Evolutionary conservation across 768 basidiomycete species (phyloP).

Genomic region (Psilocybe cubensis): DNA sequence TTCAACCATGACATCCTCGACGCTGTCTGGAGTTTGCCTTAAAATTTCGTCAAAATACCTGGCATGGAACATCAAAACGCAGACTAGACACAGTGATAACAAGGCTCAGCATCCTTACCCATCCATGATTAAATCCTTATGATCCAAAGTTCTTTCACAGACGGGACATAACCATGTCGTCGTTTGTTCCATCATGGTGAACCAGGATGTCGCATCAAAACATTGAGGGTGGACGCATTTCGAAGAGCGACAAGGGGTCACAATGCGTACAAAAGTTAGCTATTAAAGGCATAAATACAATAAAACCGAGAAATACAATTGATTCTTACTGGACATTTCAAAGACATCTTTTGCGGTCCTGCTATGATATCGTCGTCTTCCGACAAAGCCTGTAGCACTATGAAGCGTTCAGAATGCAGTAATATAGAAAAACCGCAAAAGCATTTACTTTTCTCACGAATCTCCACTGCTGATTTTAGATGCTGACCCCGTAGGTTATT

Average conservation of each 20-base stretch:
- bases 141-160: conserved; percentile 79
- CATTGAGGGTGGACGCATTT: conserved; percentile 91
- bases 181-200: conserved; percentile 93
- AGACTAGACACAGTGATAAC: not conserved
- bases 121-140: conserved; percentile 88
- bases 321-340: conserved; percentile 88
- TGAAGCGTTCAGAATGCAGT: conserved; percentile 2
- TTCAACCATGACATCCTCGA: conserved; percentile 94
- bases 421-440: not conserved
- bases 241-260: conserved; percentile 83
- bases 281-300: conserved; percentile 26
- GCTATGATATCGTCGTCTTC: conserved; percentile 94
- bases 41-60: conserved; percentile 92
- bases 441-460: conserved; percentile 68
- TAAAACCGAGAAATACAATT: not conserved
- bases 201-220: conserved; percentile 95
- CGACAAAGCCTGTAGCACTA: conserved; percentile 60
- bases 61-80: not conserved
- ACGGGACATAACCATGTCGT: conserved; percentile 96
- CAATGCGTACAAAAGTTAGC: conserved; percentile 89
- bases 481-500: conserved; percentile 70
- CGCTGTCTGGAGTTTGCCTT: conserved; percentile 70
- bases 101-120: conserved; percentile 59
- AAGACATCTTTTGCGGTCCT: conserved; percentile 85
- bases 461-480: conserved; percentile 62